Base-by-base conservation (phyloP, 371 early-diverging fungal species). In the Parasitella parasitica region DNA sequence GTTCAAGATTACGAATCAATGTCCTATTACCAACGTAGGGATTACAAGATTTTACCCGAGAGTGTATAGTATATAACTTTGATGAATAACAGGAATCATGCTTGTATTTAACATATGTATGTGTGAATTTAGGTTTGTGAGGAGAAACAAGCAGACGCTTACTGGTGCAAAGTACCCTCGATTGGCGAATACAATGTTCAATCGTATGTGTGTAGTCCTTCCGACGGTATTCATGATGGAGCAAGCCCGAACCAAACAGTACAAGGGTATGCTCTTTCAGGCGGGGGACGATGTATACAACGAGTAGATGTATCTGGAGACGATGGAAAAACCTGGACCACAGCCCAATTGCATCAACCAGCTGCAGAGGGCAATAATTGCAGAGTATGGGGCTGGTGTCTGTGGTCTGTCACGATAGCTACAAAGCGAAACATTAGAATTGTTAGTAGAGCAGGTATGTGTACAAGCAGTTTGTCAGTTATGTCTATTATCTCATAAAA, bases 271-370 rank as follows among this genome's bases (percentile, higher is more conserved):
- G 81, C 78, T 3, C 46, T 78, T 11, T 76, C 77, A 48, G 80
- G 85, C 0, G 86, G 86, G 22, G 86, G 84, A 20, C 68, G 82
- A 43, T 71, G 71, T n/a, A 83, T 86, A 24, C 84, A 91, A 48
- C 80, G 95, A 3, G 93, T 95, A 73, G 94, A 94, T 65, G 87
- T 94, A 16, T 91, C 91, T 22, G 80, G 82, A 6, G 93, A 95
- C 66, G 90, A 88, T 52, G 95, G 95, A 1, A 73, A 82, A 53
- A 90, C 91, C 0, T 95, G 95, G 95, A 75, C 79, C 11, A 75
- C 82, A 38, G 87, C 87, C 6, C 77, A 69, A 57, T 51, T 81
- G 24, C 64, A 72, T 32, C 76, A 75, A 50, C 79, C 77, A 34
- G 63, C 66, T 48, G 52, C 63, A 18, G 70, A 66, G 12, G 64